phyloP scores from a whole-genome alignment of 163 green algal species.

The Chloroidium sp. region DNA sequence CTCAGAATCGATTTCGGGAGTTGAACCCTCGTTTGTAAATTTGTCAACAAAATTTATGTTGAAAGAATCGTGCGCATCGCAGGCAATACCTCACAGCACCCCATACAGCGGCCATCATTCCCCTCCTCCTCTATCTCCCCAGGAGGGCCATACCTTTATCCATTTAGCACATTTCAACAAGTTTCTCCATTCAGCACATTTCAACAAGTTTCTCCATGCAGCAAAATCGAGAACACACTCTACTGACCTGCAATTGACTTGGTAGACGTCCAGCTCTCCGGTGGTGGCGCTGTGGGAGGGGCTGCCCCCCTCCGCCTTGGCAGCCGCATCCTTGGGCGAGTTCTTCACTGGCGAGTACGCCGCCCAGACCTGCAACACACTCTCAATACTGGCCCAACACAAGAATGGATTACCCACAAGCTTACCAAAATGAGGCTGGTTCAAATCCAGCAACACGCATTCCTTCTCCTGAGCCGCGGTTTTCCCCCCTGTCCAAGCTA shows the following conservation, averaged over 20 bases:
- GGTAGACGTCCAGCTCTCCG: conserved; percentile 73
- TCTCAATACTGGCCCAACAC: too few relatives aligned
- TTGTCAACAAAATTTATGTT: not conserved
- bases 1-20: too few relatives aligned
- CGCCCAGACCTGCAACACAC: conserved; percentile 67
- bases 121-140: not conserved
- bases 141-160: not conserved
- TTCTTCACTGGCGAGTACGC: conserved; percentile 98
- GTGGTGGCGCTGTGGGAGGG: conserved; percentile 81
- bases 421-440: too few relatives aligned
- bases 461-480: too few relatives aligned
- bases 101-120: too few relatives aligned
- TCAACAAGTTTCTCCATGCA: not conserved
- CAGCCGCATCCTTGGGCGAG: conserved; percentile 64
- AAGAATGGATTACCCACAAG: too few relatives aligned
- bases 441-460: too few relatives aligned
- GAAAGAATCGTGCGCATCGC: too few relatives aligned
- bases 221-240: not conserved
- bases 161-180: not conserved
- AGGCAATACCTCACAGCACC: too few relatives aligned
- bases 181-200: not conserved
- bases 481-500: too few relatives aligned
- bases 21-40: not conserved
- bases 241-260: conserved; percentile 28
- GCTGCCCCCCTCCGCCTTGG: conserved; percentile 73